Evolutionary conservation across 2,329 filamentous ascomycete genomes (phyloP).

Genomic region (Magnaporthales sp.): DNA sequence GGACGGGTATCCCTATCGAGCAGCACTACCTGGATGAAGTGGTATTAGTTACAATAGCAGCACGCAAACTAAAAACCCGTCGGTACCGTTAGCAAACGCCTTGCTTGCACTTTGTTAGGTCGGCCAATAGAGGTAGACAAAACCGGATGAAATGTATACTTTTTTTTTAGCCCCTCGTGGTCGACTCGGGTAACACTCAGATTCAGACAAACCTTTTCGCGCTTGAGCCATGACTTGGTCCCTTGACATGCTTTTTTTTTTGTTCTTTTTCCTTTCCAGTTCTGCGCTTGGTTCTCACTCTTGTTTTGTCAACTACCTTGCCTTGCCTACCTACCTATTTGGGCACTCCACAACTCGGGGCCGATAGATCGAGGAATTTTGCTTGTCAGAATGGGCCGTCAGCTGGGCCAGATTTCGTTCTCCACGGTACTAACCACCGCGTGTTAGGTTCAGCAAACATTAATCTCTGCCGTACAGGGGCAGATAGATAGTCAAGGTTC

Average conservation of each 20-base stretch:
- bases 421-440: background rate
- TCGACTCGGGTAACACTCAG: background rate
- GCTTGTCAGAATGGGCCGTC: background rate
- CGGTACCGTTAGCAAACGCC: background rate
- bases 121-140: background rate
- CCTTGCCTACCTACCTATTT: background rate
- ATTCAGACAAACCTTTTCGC: background rate
- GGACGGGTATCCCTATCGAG: too few relatives aligned
- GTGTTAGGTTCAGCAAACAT: too few relatives aligned
- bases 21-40: background rate
- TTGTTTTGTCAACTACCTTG: background rate
- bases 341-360: background rate
- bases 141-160: background rate
- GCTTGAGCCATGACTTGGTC: background rate
- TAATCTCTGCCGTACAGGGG: background rate
- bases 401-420: background rate
- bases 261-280: background rate
- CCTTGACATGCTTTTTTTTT: background rate
- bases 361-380: background rate
- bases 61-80: background rate
- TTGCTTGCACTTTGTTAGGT: too few relatives aligned
- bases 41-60: background rate
- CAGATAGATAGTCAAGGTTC: background rate
- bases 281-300: background rate
- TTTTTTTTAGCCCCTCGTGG: background rate